A percentile compares a stretch with the other conserved stretches of the same genome.
phyloP scores from a whole-genome alignment of 179 eudicot species.

The Dionaea muscipula region DNA sequence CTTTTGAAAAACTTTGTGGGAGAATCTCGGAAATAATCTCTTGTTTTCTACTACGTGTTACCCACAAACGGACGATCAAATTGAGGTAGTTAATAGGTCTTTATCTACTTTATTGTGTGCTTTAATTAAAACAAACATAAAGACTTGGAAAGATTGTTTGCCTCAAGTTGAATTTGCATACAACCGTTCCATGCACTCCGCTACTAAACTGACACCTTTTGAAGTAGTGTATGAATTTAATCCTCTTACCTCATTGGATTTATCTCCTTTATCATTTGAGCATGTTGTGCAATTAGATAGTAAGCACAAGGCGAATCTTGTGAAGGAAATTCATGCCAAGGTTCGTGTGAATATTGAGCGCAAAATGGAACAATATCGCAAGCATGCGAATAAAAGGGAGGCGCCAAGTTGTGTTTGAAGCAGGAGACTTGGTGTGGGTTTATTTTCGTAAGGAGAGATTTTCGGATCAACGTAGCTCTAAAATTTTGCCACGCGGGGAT shows the following conservation, averaged over 20 bases:
- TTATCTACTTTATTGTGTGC: not conserved
- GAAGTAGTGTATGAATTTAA: constrained; percentile 2
- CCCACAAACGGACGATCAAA: not conserved
- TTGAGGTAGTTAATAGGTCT: not conserved
- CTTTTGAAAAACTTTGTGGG: not conserved
- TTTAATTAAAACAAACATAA: not conserved
- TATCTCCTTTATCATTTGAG: not conserved
- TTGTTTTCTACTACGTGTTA: not conserved
- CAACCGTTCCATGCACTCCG: not conserved
- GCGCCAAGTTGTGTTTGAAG: not conserved
- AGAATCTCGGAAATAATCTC: not conserved
- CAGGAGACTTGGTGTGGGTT: not conserved
- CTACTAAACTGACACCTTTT: not conserved
- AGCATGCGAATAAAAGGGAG: not conserved
- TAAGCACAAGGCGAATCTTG: not conserved
- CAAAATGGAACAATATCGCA: not conserved
- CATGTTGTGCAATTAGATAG: not conserved
- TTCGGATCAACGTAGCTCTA: not conserved
- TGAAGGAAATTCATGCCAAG: not conserved
- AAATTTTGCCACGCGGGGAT: not conserved
- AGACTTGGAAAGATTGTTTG: not conserved
- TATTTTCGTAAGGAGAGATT: not conserved
- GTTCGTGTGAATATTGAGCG: not conserved
- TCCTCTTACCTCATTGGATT: constrained; percentile 3
- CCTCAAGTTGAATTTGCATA: not conserved